Evolutionary conservation across 202 grass and related monocot genomes (phyloP).

Genomic region (Zoysia matrella): DNA sequence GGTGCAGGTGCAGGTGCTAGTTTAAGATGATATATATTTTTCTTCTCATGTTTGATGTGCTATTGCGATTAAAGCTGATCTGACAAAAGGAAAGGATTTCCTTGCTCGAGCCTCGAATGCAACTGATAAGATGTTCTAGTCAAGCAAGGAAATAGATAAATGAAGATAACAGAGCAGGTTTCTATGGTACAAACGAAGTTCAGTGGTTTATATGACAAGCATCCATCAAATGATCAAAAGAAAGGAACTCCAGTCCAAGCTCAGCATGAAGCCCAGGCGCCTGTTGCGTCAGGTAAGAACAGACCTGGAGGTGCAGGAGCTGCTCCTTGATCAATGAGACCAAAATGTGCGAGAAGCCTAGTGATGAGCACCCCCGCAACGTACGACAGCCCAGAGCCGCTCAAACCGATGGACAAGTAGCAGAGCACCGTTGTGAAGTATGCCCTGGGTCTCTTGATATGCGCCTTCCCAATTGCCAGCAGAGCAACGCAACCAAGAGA

Average conservation of each 20-base stretch:
- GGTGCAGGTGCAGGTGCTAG: no score
- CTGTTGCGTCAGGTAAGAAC: conserved; percentile 21
- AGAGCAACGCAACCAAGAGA: conserved; percentile 66
- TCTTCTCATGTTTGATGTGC: not conserved
- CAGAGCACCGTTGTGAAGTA: no score
- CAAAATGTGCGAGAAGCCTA: conserved; percentile 57
- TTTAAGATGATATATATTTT: conserved; percentile 3
- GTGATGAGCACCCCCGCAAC: conserved; percentile 57
- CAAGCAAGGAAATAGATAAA: not conserved
- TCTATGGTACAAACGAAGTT: not conserved
- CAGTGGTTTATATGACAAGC: not conserved
- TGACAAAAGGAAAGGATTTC: not conserved
- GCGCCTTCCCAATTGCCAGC: conserved; percentile 13
- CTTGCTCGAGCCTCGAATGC: not conserved
- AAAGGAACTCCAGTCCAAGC: not conserved
- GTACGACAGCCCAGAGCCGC: no score
- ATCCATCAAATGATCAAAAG: not conserved
- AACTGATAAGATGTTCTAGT: not conserved
- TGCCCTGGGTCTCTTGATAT: no score
- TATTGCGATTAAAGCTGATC: not conserved
- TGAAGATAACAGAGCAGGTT: conserved; percentile 1
- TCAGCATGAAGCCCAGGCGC: conserved; percentile 50
- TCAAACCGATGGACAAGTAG: no score
- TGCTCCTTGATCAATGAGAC: conserved; percentile 47
- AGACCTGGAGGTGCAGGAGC: no score